These are phyloP conservation scores for Globisporangium perplexum DNA, from an alignment of 352 stramenopile species.

Conservation along the genomic window DNA sequence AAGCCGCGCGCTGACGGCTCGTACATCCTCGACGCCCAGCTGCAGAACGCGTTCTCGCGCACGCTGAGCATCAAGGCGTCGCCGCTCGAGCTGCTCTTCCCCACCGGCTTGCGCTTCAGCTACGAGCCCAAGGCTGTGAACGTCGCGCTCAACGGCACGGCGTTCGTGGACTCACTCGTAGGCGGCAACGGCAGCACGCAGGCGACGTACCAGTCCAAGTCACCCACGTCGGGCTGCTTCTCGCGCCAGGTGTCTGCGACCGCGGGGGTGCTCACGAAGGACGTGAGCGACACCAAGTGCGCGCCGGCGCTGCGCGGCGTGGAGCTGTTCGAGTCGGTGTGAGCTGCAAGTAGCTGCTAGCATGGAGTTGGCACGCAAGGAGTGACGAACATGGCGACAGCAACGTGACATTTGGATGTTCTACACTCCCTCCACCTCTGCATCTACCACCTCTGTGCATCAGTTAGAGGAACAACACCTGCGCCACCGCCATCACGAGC, in stretches of 20 bases:
- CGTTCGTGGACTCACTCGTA: constrained; percentile 26
- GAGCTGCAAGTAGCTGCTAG: background rate
- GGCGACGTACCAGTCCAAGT: constrained; percentile 17
- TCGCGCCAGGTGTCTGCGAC: constrained; percentile 15
- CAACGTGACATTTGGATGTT: no score
- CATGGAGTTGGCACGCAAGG: background rate
- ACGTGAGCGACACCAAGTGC: constrained; percentile 14
- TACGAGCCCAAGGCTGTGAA: constrained; percentile 20
- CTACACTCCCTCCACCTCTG: no score
- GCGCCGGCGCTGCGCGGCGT: background rate
- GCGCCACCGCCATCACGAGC: background rate
- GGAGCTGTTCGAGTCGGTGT: background rate
- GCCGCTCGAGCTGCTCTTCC: constrained; percentile 13
- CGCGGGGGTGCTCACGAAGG: constrained; percentile 16
- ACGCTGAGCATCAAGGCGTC: constrained; percentile 12
- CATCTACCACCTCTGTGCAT: no score
- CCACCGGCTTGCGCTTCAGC: constrained; percentile 18
- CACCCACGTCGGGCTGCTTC: constrained; percentile 25
- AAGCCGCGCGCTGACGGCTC: constrained; percentile 22
- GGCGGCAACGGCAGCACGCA: constrained; percentile 31
- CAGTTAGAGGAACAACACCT: background rate
- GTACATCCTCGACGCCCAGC: constrained; percentile 37
- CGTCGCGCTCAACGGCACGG: constrained; percentile 22
- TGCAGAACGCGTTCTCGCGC: constrained; percentile 39
- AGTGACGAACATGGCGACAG: no score